Percentiles rank a stretch among this genome's conserved stretches.
phyloP scores from a whole-genome alignment of 2,329 filamentous ascomycete genomes.

The Ophiostoma sp. region DNA sequence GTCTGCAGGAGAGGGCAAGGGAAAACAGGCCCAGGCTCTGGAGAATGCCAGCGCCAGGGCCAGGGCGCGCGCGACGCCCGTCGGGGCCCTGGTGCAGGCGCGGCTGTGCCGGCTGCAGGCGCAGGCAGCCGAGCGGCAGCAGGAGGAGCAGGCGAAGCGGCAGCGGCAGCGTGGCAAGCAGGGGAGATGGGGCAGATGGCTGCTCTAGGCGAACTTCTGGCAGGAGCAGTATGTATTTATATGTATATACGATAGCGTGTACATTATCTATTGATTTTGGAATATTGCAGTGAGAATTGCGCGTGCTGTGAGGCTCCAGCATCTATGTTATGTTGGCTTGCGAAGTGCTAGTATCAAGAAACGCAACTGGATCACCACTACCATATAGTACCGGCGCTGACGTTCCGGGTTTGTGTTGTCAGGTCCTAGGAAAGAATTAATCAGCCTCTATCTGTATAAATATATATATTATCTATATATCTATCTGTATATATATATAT shows the following conservation, averaged over 20 bases:
- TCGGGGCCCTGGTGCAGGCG: conserved; percentile 17
- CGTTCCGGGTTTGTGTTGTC: too few relatives aligned
- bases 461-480: too few relatives aligned
- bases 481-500: too few relatives aligned
- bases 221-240: too few relatives aligned
- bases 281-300: not conserved
- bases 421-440: too few relatives aligned
- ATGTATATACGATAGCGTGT: not conserved
- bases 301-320: too few relatives aligned
- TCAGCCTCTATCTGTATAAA: too few relatives aligned
- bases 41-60: not conserved
- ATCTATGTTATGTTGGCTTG: too few relatives aligned
- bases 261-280: not conserved
- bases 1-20: too few relatives aligned
- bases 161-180: not conserved
- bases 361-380: too few relatives aligned
- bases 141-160: not conserved
- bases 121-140: not conserved
- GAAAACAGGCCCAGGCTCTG: not conserved
- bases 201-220: not conserved
- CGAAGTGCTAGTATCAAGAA: too few relatives aligned
- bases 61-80: conserved; percentile 13
- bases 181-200: not conserved
- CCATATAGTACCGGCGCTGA: too few relatives aligned
- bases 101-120: not conserved